Evolutionary conservation across 208 protist species (phyloP).

Genomic region (Crithidia sp.): DNA sequence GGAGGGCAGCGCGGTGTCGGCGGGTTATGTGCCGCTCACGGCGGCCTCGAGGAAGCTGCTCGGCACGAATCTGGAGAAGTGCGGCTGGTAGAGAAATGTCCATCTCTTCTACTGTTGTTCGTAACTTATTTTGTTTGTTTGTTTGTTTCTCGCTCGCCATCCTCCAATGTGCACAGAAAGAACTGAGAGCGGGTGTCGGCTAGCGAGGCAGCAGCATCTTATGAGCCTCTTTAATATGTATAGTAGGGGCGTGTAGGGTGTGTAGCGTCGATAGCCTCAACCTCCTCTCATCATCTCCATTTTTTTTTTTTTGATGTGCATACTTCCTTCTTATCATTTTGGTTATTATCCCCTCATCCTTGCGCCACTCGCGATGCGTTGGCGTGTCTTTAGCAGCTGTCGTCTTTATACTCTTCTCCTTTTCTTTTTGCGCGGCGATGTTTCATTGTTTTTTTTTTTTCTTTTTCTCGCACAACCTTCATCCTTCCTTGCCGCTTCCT

Average conservation of each 20-base stretch:
- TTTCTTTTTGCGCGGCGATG: too few species aligned
- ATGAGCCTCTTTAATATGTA: too few species aligned
- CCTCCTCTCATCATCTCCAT: neutral
- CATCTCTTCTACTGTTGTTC: neutral
- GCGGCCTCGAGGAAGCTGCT: conserved; percentile 26
- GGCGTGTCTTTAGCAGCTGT: too few species aligned
- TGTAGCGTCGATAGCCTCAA: too few species aligned
- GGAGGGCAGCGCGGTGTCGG: neutral
- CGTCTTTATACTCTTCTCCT: too few species aligned
- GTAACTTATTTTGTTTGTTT: neutral
- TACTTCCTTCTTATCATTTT: neutral
- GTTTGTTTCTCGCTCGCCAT: neutral
- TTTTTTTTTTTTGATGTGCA: neutral
- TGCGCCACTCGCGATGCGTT: too few species aligned
- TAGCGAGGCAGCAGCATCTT: too few species aligned
- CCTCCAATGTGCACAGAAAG: neutral
- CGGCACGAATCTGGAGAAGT: conserved; percentile 41
- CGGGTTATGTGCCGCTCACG: conserved; percentile 46
- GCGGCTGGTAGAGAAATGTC: conserved; percentile 34
- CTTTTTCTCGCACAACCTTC: too few species aligned
- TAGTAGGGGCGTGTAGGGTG: too few species aligned
- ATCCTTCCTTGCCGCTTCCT: too few species aligned
- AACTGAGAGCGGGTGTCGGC: too few species aligned
- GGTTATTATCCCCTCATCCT: neutral
- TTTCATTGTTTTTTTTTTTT: too few species aligned